Conservation (phyloP, 257 asterid species). For the Solanum appendiculatum region DNA sequence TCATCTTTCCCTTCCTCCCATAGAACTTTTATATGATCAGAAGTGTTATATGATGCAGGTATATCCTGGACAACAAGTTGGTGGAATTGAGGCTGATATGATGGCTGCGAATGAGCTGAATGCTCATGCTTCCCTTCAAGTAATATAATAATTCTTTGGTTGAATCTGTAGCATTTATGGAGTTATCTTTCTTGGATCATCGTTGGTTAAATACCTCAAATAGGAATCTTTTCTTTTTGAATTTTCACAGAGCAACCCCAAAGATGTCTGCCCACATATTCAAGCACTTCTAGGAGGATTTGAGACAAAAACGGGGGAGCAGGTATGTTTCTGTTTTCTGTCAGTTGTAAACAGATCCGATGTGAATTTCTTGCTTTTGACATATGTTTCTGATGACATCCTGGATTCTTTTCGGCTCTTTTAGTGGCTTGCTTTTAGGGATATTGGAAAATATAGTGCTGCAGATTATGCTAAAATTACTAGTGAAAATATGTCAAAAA, state of each 20-base stretch:
- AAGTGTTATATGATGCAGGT: conserved; percentile 42
- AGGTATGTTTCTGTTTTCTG: conserved; percentile 27
- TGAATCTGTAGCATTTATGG: background rate
- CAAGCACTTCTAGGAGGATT: conserved; percentile 87
- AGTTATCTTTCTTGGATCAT: background rate
- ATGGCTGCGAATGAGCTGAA: conserved; percentile 95
- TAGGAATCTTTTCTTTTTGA: background rate
- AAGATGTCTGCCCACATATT: conserved; percentile 42
- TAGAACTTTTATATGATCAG: background rate
- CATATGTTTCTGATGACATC: background rate
- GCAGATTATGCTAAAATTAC: conserved; percentile 72
- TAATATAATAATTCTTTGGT: conserved; percentile 11
- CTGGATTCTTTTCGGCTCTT: background rate
- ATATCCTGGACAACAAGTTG: conserved; percentile 91
- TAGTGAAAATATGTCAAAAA: conserved; percentile 60
- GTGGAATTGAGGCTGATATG: conserved; percentile 75
- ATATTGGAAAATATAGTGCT: conserved; percentile 80
- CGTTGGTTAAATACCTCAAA: background rate
- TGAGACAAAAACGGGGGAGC: conserved; percentile 94
- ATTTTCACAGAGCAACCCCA: conserved; percentile 45
- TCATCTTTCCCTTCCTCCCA: background rate
- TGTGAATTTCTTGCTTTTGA: background rate
- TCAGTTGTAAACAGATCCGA: background rate
- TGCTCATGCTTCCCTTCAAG: conserved; percentile 86
- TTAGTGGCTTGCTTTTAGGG: conserved; percentile 94